These are phyloP conservation scores for Sinapis alba DNA, from an alignment of 441 rosid genomes.

Conservation along the genomic window DNA sequence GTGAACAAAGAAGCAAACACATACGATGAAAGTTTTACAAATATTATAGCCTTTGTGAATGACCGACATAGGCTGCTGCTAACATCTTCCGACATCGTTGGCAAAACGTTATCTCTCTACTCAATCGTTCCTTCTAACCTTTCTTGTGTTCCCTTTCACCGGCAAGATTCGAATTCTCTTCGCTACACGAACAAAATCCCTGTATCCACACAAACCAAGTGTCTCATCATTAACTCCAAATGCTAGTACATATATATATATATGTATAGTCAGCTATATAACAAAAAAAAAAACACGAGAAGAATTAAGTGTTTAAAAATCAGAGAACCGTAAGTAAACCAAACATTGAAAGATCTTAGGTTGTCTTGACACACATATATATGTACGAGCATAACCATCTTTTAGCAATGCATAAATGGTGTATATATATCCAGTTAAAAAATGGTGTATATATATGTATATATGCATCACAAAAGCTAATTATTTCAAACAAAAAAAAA, in stretches of 20 bases:
- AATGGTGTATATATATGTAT: background rate
- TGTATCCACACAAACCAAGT: constrained; percentile 36
- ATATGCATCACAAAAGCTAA: background rate
- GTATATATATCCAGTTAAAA: background rate
- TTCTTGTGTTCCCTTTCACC: constrained; percentile 60
- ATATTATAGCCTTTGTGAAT: constrained; percentile 18
- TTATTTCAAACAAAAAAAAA: background rate
- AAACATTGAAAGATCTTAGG: background rate
- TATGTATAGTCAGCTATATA: background rate
- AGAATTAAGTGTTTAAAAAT: background rate
- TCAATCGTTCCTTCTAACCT: constrained; percentile 41
- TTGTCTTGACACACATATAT: background rate
- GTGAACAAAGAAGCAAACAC: constrained; percentile 9
- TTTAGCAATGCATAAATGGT: background rate
- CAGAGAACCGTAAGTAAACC: background rate
- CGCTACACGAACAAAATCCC: constrained; percentile 90
- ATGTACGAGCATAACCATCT: background rate
- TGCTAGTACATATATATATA: background rate
- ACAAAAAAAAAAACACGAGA: background rate
- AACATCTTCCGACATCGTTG: constrained; percentile 26
- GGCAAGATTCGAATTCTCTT: constrained; percentile 89
- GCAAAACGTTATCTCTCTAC: constrained; percentile 14
- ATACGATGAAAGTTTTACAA: constrained; percentile 6
- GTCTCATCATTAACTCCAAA: constrained; percentile 5
- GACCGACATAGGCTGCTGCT: constrained; percentile 7